These are phyloP conservation scores for Penicillium alfredii DNA, from an alignment of 495 filamentous ascomycete species.

Conservation along the genomic window DNA sequence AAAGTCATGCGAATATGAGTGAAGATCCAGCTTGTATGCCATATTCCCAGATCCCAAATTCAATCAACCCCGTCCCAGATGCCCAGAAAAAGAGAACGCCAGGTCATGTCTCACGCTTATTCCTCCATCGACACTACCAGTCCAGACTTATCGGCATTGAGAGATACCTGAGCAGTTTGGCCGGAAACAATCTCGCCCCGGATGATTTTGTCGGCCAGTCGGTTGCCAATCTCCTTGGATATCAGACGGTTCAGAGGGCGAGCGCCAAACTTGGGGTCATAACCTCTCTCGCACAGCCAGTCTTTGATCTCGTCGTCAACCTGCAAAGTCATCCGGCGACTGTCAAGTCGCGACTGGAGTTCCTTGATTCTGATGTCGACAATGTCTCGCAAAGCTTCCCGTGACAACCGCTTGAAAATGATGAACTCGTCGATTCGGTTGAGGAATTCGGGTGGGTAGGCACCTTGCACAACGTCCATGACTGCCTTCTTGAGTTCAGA, in stretches of 20 bases:
- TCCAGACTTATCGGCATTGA: slow-evolving; percentile 45
- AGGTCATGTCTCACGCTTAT: slow-evolving; percentile 10
- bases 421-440: slow-evolving; percentile 98
- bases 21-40: slow-evolving; percentile 15
- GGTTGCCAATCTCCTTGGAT: slow-evolving; percentile 79
- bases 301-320: slow-evolving; percentile 65
- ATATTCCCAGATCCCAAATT: slow-evolving; percentile 4
- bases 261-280: slow-evolving; percentile 87
- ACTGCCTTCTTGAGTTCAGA: slow-evolving; percentile 67
- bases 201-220: slow-evolving; percentile 86
- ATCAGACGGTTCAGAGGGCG: slow-evolving; percentile 92
- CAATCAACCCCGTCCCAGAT: slow-evolving; percentile 3
- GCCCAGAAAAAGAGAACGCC: slow-evolving; percentile 5
- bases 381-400: slow-evolving; percentile 77
- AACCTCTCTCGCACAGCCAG: slow-evolving; percentile 84
- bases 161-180: slow-evolving; percentile 60
- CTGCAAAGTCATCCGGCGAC: slow-evolving; percentile 72
- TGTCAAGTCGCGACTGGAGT: slow-evolving; percentile 74
- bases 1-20: slow-evolving; percentile 13
- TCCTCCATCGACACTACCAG: slow-evolving; percentile 26
- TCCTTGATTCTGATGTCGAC: slow-evolving; percentile 88
- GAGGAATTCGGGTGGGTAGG: slow-evolving; percentile 89
- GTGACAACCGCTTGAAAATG: slow-evolving; percentile 79
- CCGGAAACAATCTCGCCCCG: slow-evolving; percentile 72
- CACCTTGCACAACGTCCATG: slow-evolving; percentile 75